phyloP scores from a whole-genome alignment of 2,329 filamentous ascomycete genomes.

The Colletotrichum sp. region DNA sequence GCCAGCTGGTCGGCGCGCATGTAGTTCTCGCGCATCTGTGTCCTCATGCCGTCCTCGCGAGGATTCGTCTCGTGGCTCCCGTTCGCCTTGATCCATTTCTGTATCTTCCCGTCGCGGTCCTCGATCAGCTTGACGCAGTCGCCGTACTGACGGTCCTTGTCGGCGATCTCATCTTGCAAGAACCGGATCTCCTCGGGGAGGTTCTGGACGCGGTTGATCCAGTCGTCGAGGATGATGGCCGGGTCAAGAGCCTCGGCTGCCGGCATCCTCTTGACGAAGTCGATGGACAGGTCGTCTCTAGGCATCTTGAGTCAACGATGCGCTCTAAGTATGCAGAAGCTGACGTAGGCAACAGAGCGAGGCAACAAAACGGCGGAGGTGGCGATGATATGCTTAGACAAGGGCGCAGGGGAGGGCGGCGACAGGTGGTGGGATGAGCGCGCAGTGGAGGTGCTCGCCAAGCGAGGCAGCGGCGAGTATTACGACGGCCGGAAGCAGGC shows the following conservation, averaged over 20 bases:
- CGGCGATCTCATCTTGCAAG: constrained; percentile 81
- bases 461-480: neutral
- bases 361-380: neutral
- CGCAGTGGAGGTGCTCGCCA: neutral
- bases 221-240: constrained; percentile 78
- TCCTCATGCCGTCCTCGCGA: constrained; percentile 73
- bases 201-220: constrained; percentile 77
- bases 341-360: neutral
- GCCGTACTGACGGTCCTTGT: constrained; percentile 76
- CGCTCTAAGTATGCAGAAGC: constrained; percentile 14
- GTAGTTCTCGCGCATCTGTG: constrained; percentile 71
- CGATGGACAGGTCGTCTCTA: constrained; percentile 76
- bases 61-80: constrained; percentile 77
- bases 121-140: constrained; percentile 73
- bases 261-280: constrained; percentile 72
- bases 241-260: constrained; percentile 66
- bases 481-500: neutral
- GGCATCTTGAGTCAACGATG: constrained; percentile 68
- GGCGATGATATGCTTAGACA: neutral
- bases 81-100: constrained; percentile 81
- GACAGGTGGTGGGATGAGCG: neutral
- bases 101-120: constrained; percentile 75
- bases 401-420: neutral
- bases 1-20: constrained; percentile 73
- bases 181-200: constrained; percentile 83